These are phyloP conservation scores for Sonneratia alba DNA, from an alignment of 345 rosid genomes.

Conservation along the genomic window DNA sequence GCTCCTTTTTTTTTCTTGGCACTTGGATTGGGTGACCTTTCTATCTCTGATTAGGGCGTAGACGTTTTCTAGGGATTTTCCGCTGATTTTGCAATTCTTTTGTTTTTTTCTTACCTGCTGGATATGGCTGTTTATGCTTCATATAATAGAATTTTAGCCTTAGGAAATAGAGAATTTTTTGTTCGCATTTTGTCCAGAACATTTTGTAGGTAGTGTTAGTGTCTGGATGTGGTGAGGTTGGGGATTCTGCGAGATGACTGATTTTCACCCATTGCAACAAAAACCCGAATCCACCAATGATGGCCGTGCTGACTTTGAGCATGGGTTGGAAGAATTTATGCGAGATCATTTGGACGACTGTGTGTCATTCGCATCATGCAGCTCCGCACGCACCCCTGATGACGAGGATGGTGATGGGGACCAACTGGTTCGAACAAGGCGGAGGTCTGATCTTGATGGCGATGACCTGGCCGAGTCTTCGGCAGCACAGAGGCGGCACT, in stretches of 20 bases:
- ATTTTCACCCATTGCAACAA: conserved; percentile 59
- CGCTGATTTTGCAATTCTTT: neutral
- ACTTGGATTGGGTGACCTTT: neutral
- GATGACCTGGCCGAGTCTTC: conserved; percentile 94
- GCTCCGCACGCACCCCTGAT: conserved; percentile 52
- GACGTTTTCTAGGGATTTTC: neutral
- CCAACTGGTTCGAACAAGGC: conserved; percentile 70
- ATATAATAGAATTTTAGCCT: neutral
- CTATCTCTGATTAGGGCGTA: neutral
- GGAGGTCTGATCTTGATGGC: conserved; percentile 80
- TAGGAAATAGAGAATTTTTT: neutral
- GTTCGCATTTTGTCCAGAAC: neutral
- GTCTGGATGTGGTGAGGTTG: conserved; percentile 8
- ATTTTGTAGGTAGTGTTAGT: conserved; percentile 1
- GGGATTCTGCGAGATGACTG: conserved; percentile 52
- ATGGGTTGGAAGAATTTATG: conserved; percentile 83
- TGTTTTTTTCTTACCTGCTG: too few relatives aligned
- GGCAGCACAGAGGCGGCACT: conserved; percentile 76
- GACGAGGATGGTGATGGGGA: conserved; percentile 80
- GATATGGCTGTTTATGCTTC: neutral
- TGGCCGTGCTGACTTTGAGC: conserved; percentile 52
- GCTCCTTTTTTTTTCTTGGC: neutral
- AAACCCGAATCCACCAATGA: conserved; percentile 65
- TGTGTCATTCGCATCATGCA: conserved; percentile 76
- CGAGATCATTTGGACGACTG: conserved; percentile 83